Evolutionary conservation across 225 moss, liverwort and hornwort genomes (phyloP), one percentile per base, ranked within the genome.

Genomic region (Pseudoscleropodium purum): DNA sequence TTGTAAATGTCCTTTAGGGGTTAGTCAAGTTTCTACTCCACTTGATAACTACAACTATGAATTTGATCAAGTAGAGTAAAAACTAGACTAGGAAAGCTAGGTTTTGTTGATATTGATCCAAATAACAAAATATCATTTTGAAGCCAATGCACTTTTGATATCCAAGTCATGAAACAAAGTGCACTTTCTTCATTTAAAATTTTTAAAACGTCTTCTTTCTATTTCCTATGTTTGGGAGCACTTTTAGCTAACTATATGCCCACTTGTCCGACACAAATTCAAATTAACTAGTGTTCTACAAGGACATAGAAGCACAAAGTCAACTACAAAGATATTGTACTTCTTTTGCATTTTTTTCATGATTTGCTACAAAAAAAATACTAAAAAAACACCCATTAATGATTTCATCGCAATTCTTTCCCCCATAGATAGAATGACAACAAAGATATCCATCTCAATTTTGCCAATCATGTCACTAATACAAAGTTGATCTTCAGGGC

Each of bases 241-340:
- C 18, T 18, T 39, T 39, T 26, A 1, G 26, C 12, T 27, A 25
- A 79, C 3, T 7, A 39, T 12, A 4, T 39, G 16, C 1, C 1
- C 59, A 59, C 0, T 0, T 39, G 5, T 18, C 12, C 0, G 0
- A 0, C 6, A 39, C 2, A 0, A 0, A 18, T 29, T 80, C 39
- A 60, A 59, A 18, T 18, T 5, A 63, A 16, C 16, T 57, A 18
- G 7, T 41, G 2, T 31, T 21, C 15, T 9, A 43, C 6, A 62
- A 61, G 31, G 43, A 43, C 15, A 61, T 31, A 43, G 31, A 31
- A 31, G 31, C 15, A 43, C 4, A 29, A 31, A 61, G 81, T 81
- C 41, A 62, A 81, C 43, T 18, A 8, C 31, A 43, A 60, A 43
- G 4, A 2, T 21, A 43, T 43, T 21, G 21, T 31, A 61, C 10